A percentile compares a stretch with the other conserved stretches of the same genome.
These are phyloP conservation scores for Yamadazyma sp. DNA, from an alignment of 1,139 yeast genomes.

Conservation along the genomic window DNA sequence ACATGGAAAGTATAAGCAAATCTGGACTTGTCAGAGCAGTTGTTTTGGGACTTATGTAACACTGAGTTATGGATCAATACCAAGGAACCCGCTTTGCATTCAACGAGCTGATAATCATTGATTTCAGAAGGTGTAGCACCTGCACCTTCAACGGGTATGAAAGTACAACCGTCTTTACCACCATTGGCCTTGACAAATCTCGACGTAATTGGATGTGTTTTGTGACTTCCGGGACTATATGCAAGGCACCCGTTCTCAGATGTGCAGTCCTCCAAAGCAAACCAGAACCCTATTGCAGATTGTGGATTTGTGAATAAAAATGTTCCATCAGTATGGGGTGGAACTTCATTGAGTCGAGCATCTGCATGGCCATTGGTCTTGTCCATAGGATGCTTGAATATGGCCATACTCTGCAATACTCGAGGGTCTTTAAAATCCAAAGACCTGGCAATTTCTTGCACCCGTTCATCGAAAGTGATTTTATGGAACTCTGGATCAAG, in stretches of 20 bases:
- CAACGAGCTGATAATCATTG: slow-evolving; percentile 48
- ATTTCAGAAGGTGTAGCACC: slow-evolving; percentile 14
- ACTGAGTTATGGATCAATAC: slow-evolving; percentile 71
- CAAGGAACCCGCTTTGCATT: slow-evolving; percentile 71
- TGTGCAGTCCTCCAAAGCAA: slow-evolving; percentile 76
- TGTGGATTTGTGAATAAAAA: slow-evolving; percentile 73
- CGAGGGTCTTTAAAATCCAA: slow-evolving; percentile 63
- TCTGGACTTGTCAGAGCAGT: slow-evolving; percentile 55
- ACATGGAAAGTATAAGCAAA: slow-evolving; percentile 81
- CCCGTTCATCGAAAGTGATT: slow-evolving; percentile 52
- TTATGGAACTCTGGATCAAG: slow-evolving; percentile 45
- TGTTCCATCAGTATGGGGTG: slow-evolving; percentile 76
- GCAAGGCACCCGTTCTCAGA: slow-evolving; percentile 66
- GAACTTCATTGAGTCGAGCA: slow-evolving; percentile 62
- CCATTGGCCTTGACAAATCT: slow-evolving; percentile 59
- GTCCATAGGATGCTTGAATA: slow-evolving; percentile 70
- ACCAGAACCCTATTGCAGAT: slow-evolving; percentile 79
- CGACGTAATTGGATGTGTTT: slow-evolving; percentile 54
- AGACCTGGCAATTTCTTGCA: slow-evolving; percentile 51
- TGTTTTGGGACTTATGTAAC: slow-evolving; percentile 68
- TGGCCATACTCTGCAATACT: slow-evolving; percentile 76
- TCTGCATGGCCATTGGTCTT: slow-evolving; percentile 5
- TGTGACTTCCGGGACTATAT: slow-evolving; percentile 75
- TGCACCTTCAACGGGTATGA: slow-evolving; percentile 31
- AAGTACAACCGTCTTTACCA: slow-evolving; percentile 53